These are phyloP conservation scores for Neurospora sp. DNA, from an alignment of 2,329 filamentous ascomycete genomes.

Conservation along the genomic window DNA sequence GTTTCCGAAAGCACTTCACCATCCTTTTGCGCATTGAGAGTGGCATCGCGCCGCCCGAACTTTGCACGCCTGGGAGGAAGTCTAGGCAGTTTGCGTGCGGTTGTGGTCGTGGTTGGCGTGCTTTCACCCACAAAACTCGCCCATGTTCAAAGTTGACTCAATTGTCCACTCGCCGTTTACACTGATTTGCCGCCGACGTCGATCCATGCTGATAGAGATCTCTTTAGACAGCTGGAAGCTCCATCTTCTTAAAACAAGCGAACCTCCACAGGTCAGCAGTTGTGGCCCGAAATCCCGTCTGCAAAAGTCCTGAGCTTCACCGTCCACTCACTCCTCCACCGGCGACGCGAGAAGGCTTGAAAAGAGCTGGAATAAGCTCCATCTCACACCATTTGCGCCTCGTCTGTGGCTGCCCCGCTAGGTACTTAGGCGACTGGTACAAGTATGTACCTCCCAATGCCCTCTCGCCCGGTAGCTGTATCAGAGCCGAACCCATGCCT, in stretches of 20 bases:
- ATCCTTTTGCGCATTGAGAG: background rate
- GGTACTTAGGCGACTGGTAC: slow-evolving; percentile 4
- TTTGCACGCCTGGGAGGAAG: background rate
- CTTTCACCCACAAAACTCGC: background rate
- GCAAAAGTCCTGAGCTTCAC: background rate
- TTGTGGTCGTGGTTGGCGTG: background rate
- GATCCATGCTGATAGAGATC: background rate
- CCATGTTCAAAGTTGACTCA: background rate
- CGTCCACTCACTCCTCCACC: background rate
- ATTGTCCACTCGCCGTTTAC: background rate
- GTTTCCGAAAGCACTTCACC: background rate
- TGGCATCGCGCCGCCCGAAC: background rate
- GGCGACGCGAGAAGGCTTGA: background rate
- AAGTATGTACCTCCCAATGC: slow-evolving; percentile 8
- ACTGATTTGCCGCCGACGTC: background rate
- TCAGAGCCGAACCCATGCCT: slow-evolving; percentile 5
- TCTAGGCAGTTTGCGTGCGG: background rate
- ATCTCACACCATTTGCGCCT: background rate
- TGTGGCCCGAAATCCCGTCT: background rate
- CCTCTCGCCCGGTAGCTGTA: slow-evolving; percentile 9
- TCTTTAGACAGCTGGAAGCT: background rate
- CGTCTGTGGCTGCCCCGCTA: slow-evolving; percentile 1
- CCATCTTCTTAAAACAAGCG: background rate
- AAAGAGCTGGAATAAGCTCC: background rate
- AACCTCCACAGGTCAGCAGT: background rate